A percentile compares a stretch with the other conserved stretches of the same genome.
phyloP scores from a whole-genome alignment of 345 rosid species.

The Eucalyptus tenuipes region DNA sequence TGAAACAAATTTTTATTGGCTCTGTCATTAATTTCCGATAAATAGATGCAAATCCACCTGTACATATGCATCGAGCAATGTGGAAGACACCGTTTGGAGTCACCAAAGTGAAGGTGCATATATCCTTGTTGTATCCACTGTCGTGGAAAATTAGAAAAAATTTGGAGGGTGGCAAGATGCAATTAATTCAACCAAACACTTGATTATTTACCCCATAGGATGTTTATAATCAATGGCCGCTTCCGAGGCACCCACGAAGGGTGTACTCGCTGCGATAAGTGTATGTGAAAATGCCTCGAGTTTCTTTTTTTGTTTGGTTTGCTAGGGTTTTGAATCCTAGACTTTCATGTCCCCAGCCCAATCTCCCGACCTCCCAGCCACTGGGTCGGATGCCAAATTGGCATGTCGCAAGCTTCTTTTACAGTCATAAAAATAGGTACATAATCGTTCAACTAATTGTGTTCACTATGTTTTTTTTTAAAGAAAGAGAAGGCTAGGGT shows the following conservation, averaged over 20 bases:
- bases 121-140: no score
- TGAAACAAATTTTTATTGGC: not conserved
- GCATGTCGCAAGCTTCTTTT: not conserved
- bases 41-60: not conserved
- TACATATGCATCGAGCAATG: not conserved
- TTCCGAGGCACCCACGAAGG: not conserved
- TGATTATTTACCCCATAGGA: not conserved
- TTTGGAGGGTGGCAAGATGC: not conserved
- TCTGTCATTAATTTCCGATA: not conserved
- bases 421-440: not conserved
- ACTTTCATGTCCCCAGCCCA: not conserved
- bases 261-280: not conserved
- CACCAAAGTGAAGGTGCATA: no score
- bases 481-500: not conserved
- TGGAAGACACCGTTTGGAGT: not conserved
- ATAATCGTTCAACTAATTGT: not conserved
- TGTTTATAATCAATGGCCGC: not conserved
- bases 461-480: not conserved
- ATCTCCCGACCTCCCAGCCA: not conserved
- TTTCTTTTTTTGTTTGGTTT: no score
- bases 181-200: not conserved
- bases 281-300: not conserved
- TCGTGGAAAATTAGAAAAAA: no score
- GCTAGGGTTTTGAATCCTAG: not conserved
- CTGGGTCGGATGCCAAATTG: not conserved